Evolutionary conservation across 495 filamentous ascomycete species (phyloP), one percentile per base, ranked within the genome.

Genomic region (Mytilinidion resinicola): DNA sequence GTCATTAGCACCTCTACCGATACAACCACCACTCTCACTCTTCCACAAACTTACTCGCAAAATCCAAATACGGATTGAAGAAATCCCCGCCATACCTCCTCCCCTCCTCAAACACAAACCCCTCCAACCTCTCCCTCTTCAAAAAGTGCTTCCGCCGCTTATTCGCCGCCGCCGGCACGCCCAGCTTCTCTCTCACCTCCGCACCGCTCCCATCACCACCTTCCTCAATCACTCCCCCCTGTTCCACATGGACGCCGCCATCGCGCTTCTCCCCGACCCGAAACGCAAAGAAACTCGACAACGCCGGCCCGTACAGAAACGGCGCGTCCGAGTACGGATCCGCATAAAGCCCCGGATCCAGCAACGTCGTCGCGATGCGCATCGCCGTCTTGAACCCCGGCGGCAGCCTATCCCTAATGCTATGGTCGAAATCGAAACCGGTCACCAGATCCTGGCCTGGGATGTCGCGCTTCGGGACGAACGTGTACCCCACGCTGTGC

Each of bases 391-490:
- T 79, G 69, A 96, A 95, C 5, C 90, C 92, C 0, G 86, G 87
- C 0, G 93, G 93, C 0, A 98, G 76, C n/a, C 84, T 78, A 63
- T 93, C 85, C 39, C 89, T 82, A 56, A 98, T 89, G 0, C 91
- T 88, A 25, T 85, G 80, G 63, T 93, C 89, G 59, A 96, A 96
- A 72, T 96, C 88, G 69, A 96, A 96, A 15, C 92, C 92, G 57
- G 91, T 96, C 36, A 96, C 78, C 1, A 96, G 79, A 53, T 90
- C 86, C 20, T 82, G 72, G 42, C 83, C 90, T 7, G 78, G 77
- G 30, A 96, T 84, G 50, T 74, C 74, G 39, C 74, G 68, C 62
- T 87, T 85, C 47, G 85, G 89, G 6, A 79, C 78, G 68, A 96
- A 87, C 15, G 79, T 75, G 69, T 95, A 86, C 34, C 80, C 79